Evolutionary conservation across 2,329 filamentous ascomycete genomes (phyloP), one percentile per base, ranked within the genome.

Genomic region (Verticillium alfalfae): DNA sequence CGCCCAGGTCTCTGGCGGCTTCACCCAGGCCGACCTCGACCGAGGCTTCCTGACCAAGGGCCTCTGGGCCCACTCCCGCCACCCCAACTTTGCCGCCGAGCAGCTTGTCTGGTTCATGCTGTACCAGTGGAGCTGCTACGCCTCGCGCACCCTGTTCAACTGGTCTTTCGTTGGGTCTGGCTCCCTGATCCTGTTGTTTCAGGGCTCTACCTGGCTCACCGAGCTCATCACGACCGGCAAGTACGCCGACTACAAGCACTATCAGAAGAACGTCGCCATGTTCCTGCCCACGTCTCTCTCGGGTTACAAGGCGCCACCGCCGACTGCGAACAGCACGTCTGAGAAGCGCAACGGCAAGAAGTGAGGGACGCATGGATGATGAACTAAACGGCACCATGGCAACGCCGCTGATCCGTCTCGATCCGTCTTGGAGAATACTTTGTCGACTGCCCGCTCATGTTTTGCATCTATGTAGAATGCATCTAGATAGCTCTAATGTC

Each of bases 61-160:
- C 0, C 80, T 99, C 8, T 99, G 91, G 89, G 89, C 88, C 0
- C 93, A 88, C 79, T 94, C 90, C 68, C 85, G 95, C 56, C 96
- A 99, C 74, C 95, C 95, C 57, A 99, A 99, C 75, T 99, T 98
- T 71, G 87, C 91, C 5, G 92, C 91, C 5, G 95, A 99, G 76
- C 95, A 98, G 77, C 81, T 87, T 36, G 87, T 98, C 69, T 99
- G 95, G 95, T 82, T 96, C 60, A 79, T 87, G 9, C 76, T 98
- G 59, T 98, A 98, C 75, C 85, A 92, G 70, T 99, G 94, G 95
- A 87, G 85, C 67, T 94, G 90, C 75, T 89, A 86, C 71, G 84
- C 88, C 60, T 91, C 88, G 37, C 84, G 87, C 61, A 86, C 82
- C 1, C 79, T 88, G 52, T 88, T 88, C 72, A 94, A 90, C 75